Evolutionary conservation across 2,329 filamentous ascomycete species (phyloP), one percentile per base, ranked within the genome.

Genomic region (Cytospora paraplurivora): DNA sequence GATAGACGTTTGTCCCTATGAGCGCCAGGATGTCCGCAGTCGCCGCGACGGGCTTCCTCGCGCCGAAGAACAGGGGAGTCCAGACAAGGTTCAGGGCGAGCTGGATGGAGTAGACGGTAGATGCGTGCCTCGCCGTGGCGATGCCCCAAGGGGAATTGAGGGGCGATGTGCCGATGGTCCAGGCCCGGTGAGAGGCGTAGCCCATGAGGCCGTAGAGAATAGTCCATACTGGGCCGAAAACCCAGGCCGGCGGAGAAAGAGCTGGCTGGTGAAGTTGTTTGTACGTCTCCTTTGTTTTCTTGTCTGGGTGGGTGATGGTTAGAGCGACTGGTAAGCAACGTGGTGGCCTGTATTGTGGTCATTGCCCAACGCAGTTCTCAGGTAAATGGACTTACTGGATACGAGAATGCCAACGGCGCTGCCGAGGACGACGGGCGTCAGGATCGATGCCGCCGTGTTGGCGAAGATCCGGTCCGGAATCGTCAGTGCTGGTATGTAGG

Each of bases 11-110:
- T 38, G 89, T 79, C 7, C 89, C 92, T 1, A 89, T 80, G 8
- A 97, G 80, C 0, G 88, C 82, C 33, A 91, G 76, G 55, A 96
- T 88, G 73, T 97, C 91, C 32, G 83, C 82, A 5, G 91, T 86
- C 2, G 93, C 93, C 70, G 87, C 85, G 59, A 89, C 81, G 0
- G 93, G 92, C 19, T 86, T 85, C 68, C 88, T 88, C 59, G 89
- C 73, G n/a, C 85, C 83, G 73, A 97, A 97, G 83, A 97, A 97
- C 12, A 97, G 83, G 12, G 94, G 94, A 85, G 93, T 97, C 92
- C 92, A 98, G 63, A 89, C 76, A 33, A 96, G 81, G 75, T 97
- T 97, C 56, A 97, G 81, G 8, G 84, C 90, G 7, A 97, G 87
- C 77, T 97, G 93, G 64, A 92, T 81, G 1, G 90, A 90, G 80